These are phyloP conservation scores for Amanita pseudoporphyria DNA, from an alignment of 768 basidiomycete species.

Conservation along the genomic window DNA sequence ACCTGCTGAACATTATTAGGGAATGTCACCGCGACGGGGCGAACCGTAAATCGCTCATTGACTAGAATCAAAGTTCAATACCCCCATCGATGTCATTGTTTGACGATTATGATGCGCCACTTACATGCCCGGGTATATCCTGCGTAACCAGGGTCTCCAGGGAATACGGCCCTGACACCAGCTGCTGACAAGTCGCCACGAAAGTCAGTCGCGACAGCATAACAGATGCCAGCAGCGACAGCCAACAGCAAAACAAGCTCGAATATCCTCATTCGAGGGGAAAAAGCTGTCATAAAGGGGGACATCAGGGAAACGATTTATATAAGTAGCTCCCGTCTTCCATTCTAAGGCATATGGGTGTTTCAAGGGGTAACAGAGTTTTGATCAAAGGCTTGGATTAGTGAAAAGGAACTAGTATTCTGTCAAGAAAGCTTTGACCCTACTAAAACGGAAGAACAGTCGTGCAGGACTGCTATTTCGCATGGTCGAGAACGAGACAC, in stretches of 20 bases:
- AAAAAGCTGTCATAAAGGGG: too few relatives aligned
- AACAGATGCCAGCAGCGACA: neutral
- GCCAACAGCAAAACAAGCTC: neutral
- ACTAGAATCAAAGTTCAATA: slow-evolving; percentile 11
- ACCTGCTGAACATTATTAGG: slow-evolving; percentile 20
- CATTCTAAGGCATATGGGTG: too few relatives aligned
- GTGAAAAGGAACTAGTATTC: too few relatives aligned
- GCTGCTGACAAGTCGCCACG: neutral
- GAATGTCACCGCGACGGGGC: slow-evolving; percentile 21
- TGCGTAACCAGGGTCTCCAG: neutral
- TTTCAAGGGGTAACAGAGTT: too few relatives aligned
- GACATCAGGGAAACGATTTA: too few relatives aligned
- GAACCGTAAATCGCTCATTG: slow-evolving; percentile 20
- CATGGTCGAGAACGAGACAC: too few relatives aligned
- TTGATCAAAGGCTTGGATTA: too few relatives aligned
- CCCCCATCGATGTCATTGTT: neutral
- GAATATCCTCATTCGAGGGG: neutral
- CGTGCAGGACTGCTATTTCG: too few relatives aligned
- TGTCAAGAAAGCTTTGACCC: too few relatives aligned
- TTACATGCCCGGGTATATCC: neutral
- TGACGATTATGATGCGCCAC: neutral
- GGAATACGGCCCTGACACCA: neutral
- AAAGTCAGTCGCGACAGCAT: neutral
- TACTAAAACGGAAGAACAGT: too few relatives aligned
- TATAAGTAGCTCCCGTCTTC: too few relatives aligned